Percentiles rank a stretch among this genome's conserved stretches.
Evolutionary conservation across 148 eudicot species (phyloP).

Genomic region (Hydrangea macrophylla): DNA sequence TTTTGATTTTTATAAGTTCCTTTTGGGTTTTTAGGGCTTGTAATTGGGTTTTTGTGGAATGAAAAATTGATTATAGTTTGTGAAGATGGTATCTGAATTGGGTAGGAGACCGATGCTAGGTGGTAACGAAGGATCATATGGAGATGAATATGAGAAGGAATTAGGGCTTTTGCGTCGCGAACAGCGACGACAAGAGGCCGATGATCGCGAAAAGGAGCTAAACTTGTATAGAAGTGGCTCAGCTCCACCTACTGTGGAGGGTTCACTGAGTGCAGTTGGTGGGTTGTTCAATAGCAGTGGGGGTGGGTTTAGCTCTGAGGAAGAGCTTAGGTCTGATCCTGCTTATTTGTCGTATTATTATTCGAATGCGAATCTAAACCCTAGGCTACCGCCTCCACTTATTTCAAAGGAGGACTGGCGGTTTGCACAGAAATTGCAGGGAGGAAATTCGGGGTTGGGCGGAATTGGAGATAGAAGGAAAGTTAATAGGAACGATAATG

Average conservation of each 20-base stretch:
- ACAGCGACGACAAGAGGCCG: slow-evolving; percentile 52
- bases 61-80: not conserved
- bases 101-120: slow-evolving; percentile 43
- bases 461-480: slow-evolving; percentile 82
- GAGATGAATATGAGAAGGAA: slow-evolving; percentile 71
- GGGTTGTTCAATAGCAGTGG: slow-evolving; percentile 40
- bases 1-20: slow-evolving; percentile 18
- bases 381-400: slow-evolving; percentile 69
- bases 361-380: slow-evolving; percentile 56
- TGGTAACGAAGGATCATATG: slow-evolving; percentile 56
- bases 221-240: slow-evolving; percentile 77
- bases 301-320: slow-evolving; percentile 32
- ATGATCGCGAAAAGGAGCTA: slow-evolving; percentile 63
- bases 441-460: slow-evolving; percentile 33
- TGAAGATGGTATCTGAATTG: slow-evolving; percentile 62
- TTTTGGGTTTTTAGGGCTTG: slow-evolving; percentile 35
- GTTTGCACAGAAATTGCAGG: slow-evolving; percentile 22
- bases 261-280: slow-evolving; percentile 72
- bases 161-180: slow-evolving; percentile 59
- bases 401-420: slow-evolving; percentile 50
- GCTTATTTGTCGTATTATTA: slow-evolving; percentile 52
- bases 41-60: slow-evolving; percentile 1
- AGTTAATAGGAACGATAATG: slow-evolving; percentile 26
- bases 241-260: slow-evolving; percentile 87
- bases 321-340: slow-evolving; percentile 53